A percentile compares a stretch with the other conserved stretches of the same genome.
phyloP scores from a whole-genome alignment of 192 early-diverging fungal species.

The Neocallimastix lanati region DNA sequence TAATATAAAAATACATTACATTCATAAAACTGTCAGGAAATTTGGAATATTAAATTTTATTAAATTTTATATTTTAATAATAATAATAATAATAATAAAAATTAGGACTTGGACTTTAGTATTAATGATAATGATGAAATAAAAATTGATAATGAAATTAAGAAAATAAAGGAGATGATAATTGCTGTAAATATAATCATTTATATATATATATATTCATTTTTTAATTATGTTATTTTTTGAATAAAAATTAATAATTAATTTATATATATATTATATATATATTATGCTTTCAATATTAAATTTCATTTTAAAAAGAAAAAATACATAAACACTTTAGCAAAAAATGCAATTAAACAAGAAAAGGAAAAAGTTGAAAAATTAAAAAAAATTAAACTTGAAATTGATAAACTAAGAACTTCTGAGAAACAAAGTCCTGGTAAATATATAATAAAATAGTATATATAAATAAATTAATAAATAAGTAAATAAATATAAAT shows the following conservation, averaged over 20 bases:
- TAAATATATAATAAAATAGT: background rate
- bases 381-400: background rate
- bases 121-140: background rate
- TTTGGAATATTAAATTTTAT: background rate
- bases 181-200: background rate
- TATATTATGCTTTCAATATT: too few species aligned
- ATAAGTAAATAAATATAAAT: too few species aligned
- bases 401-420: background rate
- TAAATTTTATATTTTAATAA: too few species aligned
- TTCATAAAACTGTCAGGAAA: too few species aligned
- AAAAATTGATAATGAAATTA: background rate
- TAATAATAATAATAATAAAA: background rate
- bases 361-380: background rate
- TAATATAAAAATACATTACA: too few species aligned
- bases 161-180: background rate
- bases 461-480: too few species aligned
- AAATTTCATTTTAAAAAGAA: too few species aligned
- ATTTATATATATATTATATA: too few species aligned
- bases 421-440: background rate
- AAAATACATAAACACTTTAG: background rate
- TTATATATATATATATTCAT: too few species aligned
- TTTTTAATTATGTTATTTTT: too few species aligned
- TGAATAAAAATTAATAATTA: too few species aligned
- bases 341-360: background rate
- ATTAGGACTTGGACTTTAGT: background rate